Conservation (phyloP, 2,329 filamentous ascomycete species). For the Stagonosporopsis chrysanthemi region DNA sequence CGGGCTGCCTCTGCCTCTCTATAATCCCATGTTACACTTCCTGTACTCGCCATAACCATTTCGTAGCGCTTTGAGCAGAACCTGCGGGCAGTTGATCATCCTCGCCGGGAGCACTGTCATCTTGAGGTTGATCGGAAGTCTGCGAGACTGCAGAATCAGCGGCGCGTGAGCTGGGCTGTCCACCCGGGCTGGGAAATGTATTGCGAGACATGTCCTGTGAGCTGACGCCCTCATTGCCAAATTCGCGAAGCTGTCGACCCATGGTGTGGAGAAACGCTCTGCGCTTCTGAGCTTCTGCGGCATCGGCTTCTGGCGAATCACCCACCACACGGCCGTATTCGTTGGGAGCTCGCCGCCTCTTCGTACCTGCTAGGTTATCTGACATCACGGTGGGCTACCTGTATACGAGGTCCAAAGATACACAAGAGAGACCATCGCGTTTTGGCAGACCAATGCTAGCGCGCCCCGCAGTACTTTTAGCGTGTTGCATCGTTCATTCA, state of each 20-base stretch:
- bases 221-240: conserved; percentile 32
- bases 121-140: conserved; percentile 13
- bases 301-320: conserved; percentile 5
- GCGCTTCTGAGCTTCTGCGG: conserved; percentile 23
- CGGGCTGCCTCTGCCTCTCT: conserved; percentile 2
- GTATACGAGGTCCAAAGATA: not conserved
- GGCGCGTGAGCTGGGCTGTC: conserved; percentile 18
- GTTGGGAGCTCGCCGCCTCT: conserved; percentile 24
- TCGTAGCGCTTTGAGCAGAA: conserved; percentile 29
- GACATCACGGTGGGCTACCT: conserved; percentile 19
- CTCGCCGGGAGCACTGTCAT: conserved; percentile 32
- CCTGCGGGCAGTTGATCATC: conserved; percentile 32
- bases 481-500: not conserved
- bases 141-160: conserved; percentile 9
- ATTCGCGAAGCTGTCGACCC: conserved; percentile 37
- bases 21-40: conserved; percentile 20
- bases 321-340: conserved; percentile 16
- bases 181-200: conserved; percentile 29
- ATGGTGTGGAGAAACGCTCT: conserved; percentile 37
- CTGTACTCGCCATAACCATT: conserved; percentile 29
- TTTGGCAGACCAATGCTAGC: not conserved
- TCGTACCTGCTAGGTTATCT: conserved; percentile 22
- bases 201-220: conserved; percentile 27
- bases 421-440: too few relatives aligned
- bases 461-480: not conserved